Base-by-base conservation (phyloP, 768 basidiomycete species). In the Auricularia sp. region DNA sequence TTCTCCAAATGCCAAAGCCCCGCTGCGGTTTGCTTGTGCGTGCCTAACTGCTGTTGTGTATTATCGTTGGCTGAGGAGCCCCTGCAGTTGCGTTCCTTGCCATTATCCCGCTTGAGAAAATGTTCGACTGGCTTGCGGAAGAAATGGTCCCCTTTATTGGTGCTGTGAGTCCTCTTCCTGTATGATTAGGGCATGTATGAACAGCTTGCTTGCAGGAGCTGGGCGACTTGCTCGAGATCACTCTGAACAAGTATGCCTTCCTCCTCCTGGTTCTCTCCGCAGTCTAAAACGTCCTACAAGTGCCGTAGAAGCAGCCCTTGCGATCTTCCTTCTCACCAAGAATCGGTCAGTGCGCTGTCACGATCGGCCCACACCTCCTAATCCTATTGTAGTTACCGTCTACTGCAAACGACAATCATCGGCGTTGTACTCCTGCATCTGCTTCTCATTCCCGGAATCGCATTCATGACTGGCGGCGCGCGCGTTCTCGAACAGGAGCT, bases 381-480 rank as follows among this genome's bases (percentile, higher is more conserved):
- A 63, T 39, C 11, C 37, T 29, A 29, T 37, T 39, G 6, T 51
- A 88, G 87, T 63, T 74, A 89, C 62, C 80, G 81, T 51, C 73
- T 91, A 3, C 72, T 90, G 47, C 89, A 90, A 69, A 82, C 86
- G 0, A 90, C 88, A 0, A 83, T 90, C 51, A 78, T 84, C 45
- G 88, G 86, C 62, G 16, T 64, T 35, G 37, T 35, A 14, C 39
- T 59, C 10, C 29, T 36, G n/a, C 35, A 16, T 62, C 35, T 65
- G 56, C 79, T 91, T 1, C 80, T 91, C 14, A 78, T 90, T 54
- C 88, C 89, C 0, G 89, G 89, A 2, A 78, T 81, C 3, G 79
- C 88, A 0, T 90, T 90, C 71, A 77, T 90, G n/a, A 81, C 82
- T 2, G 89, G 88, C 29, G 89, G 89, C 56, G 84, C 83, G n/a